These are phyloP conservation scores for Stagonosporopsis tanaceti DNA, from an alignment of 2,329 filamentous ascomycete genomes.

Conservation along the genomic window DNA sequence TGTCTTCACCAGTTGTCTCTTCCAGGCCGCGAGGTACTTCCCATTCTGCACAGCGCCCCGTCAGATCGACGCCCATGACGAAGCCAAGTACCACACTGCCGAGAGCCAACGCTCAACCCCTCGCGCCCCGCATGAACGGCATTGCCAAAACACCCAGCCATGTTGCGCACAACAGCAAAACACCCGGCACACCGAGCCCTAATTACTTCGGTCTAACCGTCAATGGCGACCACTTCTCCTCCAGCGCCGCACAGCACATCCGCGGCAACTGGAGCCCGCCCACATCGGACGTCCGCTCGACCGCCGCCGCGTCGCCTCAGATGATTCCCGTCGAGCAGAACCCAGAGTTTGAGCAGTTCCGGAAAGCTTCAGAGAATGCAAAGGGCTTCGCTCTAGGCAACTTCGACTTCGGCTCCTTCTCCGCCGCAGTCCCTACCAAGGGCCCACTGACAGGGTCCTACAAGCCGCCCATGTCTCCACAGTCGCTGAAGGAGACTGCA, in stretches of 20 bases:
- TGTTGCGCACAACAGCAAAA: conserved; percentile 35
- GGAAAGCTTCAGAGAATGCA: conserved; percentile 71
- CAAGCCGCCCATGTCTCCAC: conserved; percentile 44
- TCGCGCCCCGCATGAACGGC: conserved; percentile 45
- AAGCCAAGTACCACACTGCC: conserved; percentile 38
- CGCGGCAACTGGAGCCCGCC: conserved; percentile 79
- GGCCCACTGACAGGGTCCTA: conserved; percentile 26
- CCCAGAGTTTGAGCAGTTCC: conserved; percentile 82
- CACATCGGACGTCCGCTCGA: conserved; percentile 74
- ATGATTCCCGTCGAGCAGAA: conserved; percentile 77
- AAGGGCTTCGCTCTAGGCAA: conserved; percentile 53
- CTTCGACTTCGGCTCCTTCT: conserved; percentile 52
- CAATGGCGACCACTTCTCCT: conserved; percentile 68
- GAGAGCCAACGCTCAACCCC: conserved; percentile 32
- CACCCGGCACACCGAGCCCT: conserved; percentile 65
- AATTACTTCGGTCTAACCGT: conserved; percentile 86
- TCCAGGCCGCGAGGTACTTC: conserved; percentile 42
- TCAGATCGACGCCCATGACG: conserved; percentile 42
- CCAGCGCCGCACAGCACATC: conserved; percentile 64
- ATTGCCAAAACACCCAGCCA: conserved; percentile 44
- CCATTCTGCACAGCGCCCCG: conserved; percentile 31
- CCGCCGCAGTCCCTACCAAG: conserved; percentile 35
- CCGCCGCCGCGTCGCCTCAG: conserved; percentile 72
- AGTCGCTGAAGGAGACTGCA: conserved; percentile 39
- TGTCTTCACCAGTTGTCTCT: conserved; percentile 49